A percentile compares a stretch with the other conserved stretches of the same genome.
Evolutionary conservation across 2,329 filamentous ascomycete species (phyloP).

Genomic region (Acrocalymma vagum): DNA sequence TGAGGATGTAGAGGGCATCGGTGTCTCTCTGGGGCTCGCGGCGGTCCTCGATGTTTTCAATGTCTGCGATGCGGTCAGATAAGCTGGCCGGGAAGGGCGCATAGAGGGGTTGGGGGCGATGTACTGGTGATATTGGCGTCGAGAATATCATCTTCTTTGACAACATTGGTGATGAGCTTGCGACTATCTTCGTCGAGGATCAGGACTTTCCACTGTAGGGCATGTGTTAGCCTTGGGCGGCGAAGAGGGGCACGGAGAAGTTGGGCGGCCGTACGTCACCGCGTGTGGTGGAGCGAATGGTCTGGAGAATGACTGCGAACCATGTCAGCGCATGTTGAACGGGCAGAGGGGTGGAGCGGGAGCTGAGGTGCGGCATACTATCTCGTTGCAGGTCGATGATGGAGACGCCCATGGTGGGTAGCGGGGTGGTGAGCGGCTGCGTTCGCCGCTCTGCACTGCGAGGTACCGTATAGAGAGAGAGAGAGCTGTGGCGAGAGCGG

Average conservation of each 20-base stretch:
- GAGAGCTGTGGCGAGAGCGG: slow-evolving; percentile 1
- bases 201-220: slow-evolving; percentile 95
- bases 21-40: slow-evolving; percentile 85
- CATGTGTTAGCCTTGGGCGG: slow-evolving; percentile 35
- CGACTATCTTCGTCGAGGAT: slow-evolving; percentile 85
- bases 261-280: slow-evolving; percentile 72
- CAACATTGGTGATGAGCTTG: slow-evolving; percentile 87
- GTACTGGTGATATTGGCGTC: slow-evolving; percentile 95
- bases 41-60: slow-evolving; percentile 90
- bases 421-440: too few relatives aligned
- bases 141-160: slow-evolving; percentile 96
- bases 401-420: slow-evolving; percentile 83
- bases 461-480: slow-evolving; percentile 29
- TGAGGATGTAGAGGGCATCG: slow-evolving; percentile 93
- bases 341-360: too few relatives aligned
- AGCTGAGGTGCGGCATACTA: slow-evolving; percentile 54
- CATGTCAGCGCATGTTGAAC: slow-evolving; percentile 25
- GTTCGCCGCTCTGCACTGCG: too few relatives aligned
- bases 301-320: slow-evolving; percentile 71
- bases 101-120: slow-evolving; percentile 44
- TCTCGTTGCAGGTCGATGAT: slow-evolving; percentile 86
- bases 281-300: slow-evolving; percentile 79
- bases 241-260: slow-evolving; percentile 6
- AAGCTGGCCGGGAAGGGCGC: slow-evolving; percentile 1
- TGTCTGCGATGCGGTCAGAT: slow-evolving; percentile 71